Base-by-base conservation (phyloP, 768 basidiomycete species). In the Terana coerulea region DNA sequence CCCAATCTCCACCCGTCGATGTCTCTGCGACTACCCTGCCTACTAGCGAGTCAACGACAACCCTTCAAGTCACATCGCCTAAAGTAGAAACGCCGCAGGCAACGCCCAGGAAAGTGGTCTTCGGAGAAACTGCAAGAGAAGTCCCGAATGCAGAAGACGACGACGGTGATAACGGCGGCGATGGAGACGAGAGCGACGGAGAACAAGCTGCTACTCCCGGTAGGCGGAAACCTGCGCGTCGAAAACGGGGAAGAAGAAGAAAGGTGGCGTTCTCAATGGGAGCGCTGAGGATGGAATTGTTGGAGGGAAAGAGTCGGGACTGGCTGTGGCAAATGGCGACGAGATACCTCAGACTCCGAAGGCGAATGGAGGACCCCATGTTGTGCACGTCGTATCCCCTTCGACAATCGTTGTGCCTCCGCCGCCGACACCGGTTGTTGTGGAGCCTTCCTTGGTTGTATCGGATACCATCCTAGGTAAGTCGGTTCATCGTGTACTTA, bases 381-480 rank as follows among this genome's bases (percentile, higher is more conserved):
- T 53, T 7, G 49, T 33, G 2, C 48, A 51, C 24, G 28, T 58
- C 1, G 53, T 51, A 1, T 41, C 47, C 0, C 31, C 61, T 2
- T 55, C 58, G 29, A 15, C 45, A 7, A 53, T 61, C 14, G 52
- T 66, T 8, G 53, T 64, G 11, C 49, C 58, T 19, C 54, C 58
- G 3, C 60, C 64, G 14, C 49, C 61, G n/a, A 54, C 61, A 9
- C 56, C 61, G 3, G 44, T 31, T 2, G 52, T 60, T 1, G 47
- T 57, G 9, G 58, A 65, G 14, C 71, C 84, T 5, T 86, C 85
- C 0, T 69, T 92, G 36, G 60, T 81, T 19, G 83, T 93, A 14
- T 88, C 89, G 5, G 87, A 91, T 41, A 77, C 74, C 0, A 71
- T 91, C 36, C 76, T 93, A 28, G 91, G 91, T 89, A 61, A 57